Base-by-base conservation (phyloP, 202 grass and related monocot genomes). In the Brachypodium distachyon region DNA sequence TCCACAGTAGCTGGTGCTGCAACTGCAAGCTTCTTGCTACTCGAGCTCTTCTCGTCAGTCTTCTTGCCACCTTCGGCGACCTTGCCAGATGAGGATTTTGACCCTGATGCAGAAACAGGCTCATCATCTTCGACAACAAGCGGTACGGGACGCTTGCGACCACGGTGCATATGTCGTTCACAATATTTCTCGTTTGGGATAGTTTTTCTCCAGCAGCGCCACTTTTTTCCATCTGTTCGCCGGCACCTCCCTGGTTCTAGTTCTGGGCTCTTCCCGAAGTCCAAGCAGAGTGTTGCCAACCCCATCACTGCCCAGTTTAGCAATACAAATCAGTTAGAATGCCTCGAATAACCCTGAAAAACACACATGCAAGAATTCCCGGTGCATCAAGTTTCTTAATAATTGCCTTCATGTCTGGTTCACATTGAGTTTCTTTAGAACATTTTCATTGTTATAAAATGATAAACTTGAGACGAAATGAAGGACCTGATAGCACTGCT, bases 171-270 rank as follows among this genome's bases (percentile, higher is more conserved):
- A 77, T 96, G 92, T 23, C 92, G 88, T 44, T 96, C 89, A 37
- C 92, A 96, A 40, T 96, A 96, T 73, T 96, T 96, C 74, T 92
- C 86, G 31, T 96, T 86, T 1, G 89, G 89, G 32, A 92, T 84
- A 10, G 87, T 80, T 51, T 73, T 89, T 74, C 89, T 83, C 89
- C 88, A 96, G 78, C 92, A 96, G 48, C 92, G 86, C 92, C 92
- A 96, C 70, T 96, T 96, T 67, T 96, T 96, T 41, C 92, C 92
- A 57, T 96, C 92, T 12, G 92, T 96, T 69, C 92, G 86, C 7
- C 92, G 83, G 58, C 92, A 96, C 60, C 92, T 88, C 41, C 92
- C 89, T 65, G 92, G 92, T 77, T 92, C 92, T 3, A 89, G 89
- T 41, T 96, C 92, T 12, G 86, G 86, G 59, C 64, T 92, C 77